Conservation (phyloP, 225 moss, liverwort and hornwort species). For the Physcomitrellopsis africana region DNA sequence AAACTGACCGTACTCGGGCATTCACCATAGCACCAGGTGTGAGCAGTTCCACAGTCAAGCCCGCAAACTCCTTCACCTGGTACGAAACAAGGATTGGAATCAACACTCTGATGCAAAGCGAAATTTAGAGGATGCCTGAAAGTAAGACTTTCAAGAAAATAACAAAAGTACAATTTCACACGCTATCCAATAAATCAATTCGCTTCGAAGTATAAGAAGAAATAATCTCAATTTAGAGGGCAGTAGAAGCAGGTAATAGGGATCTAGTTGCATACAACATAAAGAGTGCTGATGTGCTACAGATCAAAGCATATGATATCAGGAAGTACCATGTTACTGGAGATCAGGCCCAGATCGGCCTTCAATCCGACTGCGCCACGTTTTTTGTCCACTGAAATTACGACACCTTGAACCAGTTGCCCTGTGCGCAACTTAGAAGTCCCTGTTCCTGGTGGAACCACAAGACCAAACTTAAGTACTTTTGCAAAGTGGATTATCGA, state of each 20-base stretch:
- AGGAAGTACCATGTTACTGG: conserved; percentile 68
- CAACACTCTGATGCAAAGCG: not conserved
- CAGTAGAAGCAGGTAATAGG: not conserved
- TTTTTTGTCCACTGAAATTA: conserved; percentile 82
- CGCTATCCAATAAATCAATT: too few species aligned
- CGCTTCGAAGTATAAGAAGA: too few species aligned
- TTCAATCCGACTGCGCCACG: conserved; percentile 80
- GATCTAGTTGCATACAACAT: not conserved
- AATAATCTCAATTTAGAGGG: not conserved
- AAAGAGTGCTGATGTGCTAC: not conserved
- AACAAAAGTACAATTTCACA: not conserved
- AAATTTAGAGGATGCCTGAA: not conserved
- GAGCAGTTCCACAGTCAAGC: conserved; percentile 85
- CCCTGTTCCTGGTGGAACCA: conserved; percentile 59
- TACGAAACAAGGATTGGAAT: conserved; percentile 11
- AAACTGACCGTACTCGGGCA: conserved; percentile 80
- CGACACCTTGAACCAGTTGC: conserved; percentile 85
- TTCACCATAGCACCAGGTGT: conserved; percentile 84
- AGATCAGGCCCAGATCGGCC: conserved; percentile 54
- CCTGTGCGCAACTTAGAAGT: conserved; percentile 62
- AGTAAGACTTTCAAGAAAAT: conserved; percentile 9
- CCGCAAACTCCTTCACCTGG: conserved; percentile 83
- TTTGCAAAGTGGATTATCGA: not conserved
- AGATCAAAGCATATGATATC: not conserved
- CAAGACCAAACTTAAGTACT: conserved; percentile 12